These are phyloP conservation scores for Santalum album DNA, from an alignment of 164 flowering plant genomes.

Conservation along the genomic window DNA sequence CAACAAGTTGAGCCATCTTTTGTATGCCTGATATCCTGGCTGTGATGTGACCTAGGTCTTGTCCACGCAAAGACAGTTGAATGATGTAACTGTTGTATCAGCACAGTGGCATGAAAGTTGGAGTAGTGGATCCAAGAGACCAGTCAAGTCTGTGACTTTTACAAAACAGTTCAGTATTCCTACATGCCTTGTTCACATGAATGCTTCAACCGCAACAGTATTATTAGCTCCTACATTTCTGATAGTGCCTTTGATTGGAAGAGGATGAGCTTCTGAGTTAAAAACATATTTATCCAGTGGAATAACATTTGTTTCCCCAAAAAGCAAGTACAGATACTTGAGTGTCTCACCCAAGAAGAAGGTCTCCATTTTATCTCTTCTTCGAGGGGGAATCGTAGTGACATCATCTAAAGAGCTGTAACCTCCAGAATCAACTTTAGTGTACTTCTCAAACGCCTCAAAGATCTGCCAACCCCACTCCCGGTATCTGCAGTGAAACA, in stretches of 20 bases:
- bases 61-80: not conserved
- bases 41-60: not conserved
- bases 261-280: slow-evolving; percentile 92
- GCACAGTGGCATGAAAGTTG: slow-evolving; percentile 4
- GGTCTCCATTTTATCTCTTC: slow-evolving; percentile 96
- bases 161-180: not conserved
- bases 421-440: slow-evolving; percentile 84
- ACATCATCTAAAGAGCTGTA: slow-evolving; percentile 86
- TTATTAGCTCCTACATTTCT: slow-evolving; percentile 4
- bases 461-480: slow-evolving; percentile 98
- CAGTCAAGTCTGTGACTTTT: not conserved
- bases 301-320: slow-evolving; percentile 51
- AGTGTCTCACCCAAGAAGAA: slow-evolving; percentile 94
- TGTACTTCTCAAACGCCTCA: slow-evolving; percentile 79
- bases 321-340: slow-evolving; percentile 77
- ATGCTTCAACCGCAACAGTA: slow-evolving; percentile 2
- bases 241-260: slow-evolving; percentile 40
- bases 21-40: not conserved
- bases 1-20: slow-evolving; percentile 5
- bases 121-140: not conserved
- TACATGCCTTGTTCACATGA: slow-evolving; percentile 1
- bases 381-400: slow-evolving; percentile 67
- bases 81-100: not conserved
- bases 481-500: slow-evolving; percentile 57
- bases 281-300: slow-evolving; percentile 89